Conservation (phyloP, 2,329 filamentous ascomycete genomes). For the Didymosphaeria variabile region DNA sequence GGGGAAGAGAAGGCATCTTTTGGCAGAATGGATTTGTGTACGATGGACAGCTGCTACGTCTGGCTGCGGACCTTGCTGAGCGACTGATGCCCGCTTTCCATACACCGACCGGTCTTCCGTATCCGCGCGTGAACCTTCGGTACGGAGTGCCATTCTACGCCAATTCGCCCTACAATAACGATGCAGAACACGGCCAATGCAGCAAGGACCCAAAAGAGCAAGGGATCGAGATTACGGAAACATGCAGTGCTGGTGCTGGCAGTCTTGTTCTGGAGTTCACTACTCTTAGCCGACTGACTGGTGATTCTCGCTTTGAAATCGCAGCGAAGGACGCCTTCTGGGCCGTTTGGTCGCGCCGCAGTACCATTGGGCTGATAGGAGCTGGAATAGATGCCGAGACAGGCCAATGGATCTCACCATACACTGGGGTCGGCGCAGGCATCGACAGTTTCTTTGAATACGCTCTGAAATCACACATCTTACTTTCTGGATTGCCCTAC, state of each 20-base stretch:
- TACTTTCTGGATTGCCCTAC: constrained; percentile 76
- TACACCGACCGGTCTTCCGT: constrained; percentile 89
- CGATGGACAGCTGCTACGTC: constrained; percentile 86
- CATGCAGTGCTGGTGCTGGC: constrained; percentile 95
- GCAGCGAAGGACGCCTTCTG: constrained; percentile 93
- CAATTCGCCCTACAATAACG: constrained; percentile 80
- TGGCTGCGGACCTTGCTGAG: constrained; percentile 85
- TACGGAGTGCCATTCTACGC: constrained; percentile 91
- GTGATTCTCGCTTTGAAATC: constrained; percentile 86
- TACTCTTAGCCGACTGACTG: constrained; percentile 85
- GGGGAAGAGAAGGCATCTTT: constrained; percentile 58
- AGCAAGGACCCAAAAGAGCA: constrained; percentile 55
- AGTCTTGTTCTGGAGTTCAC: constrained; percentile 94
- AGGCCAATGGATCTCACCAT: constrained; percentile 86
- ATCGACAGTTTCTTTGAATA: constrained; percentile 99
- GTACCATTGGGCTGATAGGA: constrained; percentile 85
- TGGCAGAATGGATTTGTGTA: constrained; percentile 85
- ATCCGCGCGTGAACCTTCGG: constrained; percentile 91
- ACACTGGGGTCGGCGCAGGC: constrained; percentile 93
- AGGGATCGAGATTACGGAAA: constrained; percentile 83
- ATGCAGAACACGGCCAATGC: constrained; percentile 59
- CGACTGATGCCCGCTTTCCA: constrained; percentile 91
- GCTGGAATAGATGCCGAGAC: constrained; percentile 92
- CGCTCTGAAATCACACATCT: constrained; percentile 89
- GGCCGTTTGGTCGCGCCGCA: constrained; percentile 92